phyloP scores from a whole-genome alignment of 805 yeast species.

The Ogataea corticis region DNA sequence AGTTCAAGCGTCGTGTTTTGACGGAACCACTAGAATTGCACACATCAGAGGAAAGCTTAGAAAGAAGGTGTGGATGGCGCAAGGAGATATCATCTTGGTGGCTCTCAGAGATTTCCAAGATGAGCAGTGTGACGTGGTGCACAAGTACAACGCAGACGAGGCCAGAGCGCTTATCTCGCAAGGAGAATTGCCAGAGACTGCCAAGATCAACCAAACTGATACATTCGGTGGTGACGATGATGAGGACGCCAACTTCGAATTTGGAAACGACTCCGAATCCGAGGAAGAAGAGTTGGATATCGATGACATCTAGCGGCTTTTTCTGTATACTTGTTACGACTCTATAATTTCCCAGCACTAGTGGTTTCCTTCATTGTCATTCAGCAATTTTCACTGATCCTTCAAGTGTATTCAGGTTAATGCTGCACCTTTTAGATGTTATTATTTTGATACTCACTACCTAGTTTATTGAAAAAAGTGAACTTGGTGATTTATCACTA shows the following conservation, averaged over 20 bases:
- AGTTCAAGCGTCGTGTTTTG: constrained; percentile 93
- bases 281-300: constrained; percentile 83
- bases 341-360: constrained; percentile 1
- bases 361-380: not conserved
- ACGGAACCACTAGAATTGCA: constrained; percentile 90
- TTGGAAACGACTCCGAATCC: constrained; percentile 87
- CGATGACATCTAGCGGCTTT: constrained; percentile 70
- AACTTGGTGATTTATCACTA: not conserved
- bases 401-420: not conserved
- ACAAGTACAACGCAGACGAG: constrained; percentile 95
- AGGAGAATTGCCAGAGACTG: constrained; percentile 97
- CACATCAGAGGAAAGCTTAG: constrained; percentile 98
- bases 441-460: not conserved
- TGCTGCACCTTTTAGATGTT: constrained; percentile 1
- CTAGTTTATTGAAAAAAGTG: not conserved
- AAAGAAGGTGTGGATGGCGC: constrained; percentile 99
- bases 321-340: constrained; percentile 3
- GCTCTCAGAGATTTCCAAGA: constrained; percentile 98
- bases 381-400: not conserved
- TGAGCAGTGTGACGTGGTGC: constrained; percentile 96
- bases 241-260: constrained; percentile 97
- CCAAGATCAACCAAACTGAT: constrained; percentile 96
- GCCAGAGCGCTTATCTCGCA: constrained; percentile 93
- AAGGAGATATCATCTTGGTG: constrained; percentile 95
- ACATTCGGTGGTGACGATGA: constrained; percentile 96